Base-by-base conservation (phyloP, 805 yeast species). In the Kuraishia hungarica region DNA sequence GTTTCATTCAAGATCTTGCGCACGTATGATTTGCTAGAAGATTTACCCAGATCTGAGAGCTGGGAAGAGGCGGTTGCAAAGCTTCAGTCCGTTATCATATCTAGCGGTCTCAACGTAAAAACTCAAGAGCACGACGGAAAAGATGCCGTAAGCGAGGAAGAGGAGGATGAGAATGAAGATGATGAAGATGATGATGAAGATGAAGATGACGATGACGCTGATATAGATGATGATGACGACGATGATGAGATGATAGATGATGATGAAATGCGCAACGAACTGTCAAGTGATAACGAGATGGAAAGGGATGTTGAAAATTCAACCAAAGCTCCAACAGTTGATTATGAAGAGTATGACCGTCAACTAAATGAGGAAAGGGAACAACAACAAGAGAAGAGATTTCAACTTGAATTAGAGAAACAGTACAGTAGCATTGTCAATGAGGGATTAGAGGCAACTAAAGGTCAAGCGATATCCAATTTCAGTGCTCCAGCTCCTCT, bases 361-460 rank as follows among this genome's bases (percentile, higher is more conserved):
- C 21, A 46, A 29, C 39, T n/a, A n/a, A 28, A 11, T 22, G 43
- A 48, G 2, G 46, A 24, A 2, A 35, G 48, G n/a, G 47, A 20
- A n/a, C 69, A 66, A 29, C 74, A 71, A 47, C 80, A 76, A 53
- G 80, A 79, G 55, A 66, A 63, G 35, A 74, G 74, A 57, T 74
- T 81, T 26, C 78, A 74, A 35, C 79, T 75, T 2, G 81, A 77
- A 39, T 59, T 87, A 52, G 89, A 84, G 46, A 74, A 69, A 53
- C 87, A 85, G 60, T 80, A 82, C 57, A 78, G 78, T 56, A 71
- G 67, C 53, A 66, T 86, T 62, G 71, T 84, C 57, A 61, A 69
- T n/a, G 84, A 81, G 21, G 75, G 87, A 10, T 68, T 80, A 56
- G 78, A 73, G 24, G 65, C 71, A 4, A 65, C 72, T 17, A 69